Base-by-base conservation (phyloP, 2,329 filamentous ascomycete genomes). In the Falciphora oryzae region DNA sequence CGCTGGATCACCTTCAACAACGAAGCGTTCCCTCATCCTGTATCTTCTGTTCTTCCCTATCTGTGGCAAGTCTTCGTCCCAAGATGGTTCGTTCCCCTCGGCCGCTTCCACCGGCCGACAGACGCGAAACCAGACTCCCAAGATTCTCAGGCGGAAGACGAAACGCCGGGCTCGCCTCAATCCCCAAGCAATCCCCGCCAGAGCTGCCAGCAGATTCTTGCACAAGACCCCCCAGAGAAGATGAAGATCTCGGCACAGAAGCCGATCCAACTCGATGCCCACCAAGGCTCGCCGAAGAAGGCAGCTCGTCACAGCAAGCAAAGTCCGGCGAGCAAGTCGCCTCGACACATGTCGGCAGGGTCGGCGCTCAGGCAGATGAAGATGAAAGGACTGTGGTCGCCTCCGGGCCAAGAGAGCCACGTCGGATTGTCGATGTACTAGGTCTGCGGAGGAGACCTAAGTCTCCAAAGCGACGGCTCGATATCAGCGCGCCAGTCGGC, bases 401-500 rank as follows among this genome's bases (percentile, higher is more conserved):
- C 44, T 7, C 44, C n/a, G 44, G 18, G 2, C 44, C 44, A 22
- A 53, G 10, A 53, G 44, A 53, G 18, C 25, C 57, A 58, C 57
- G 57, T 58, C 25, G 57, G 18, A 28, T 63, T 27, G 57, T 31
- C n/a, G 28, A 59, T 29, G 25, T 63, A 25, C 27, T 63, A 59
- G 62, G 62, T 44, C 57, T 63, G 29, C 57, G 57, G 6, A 32
- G 22, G 31, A 60, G 31, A 25, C 29, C 13, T 29, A 60, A 60
- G 29, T 31, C 58, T 35, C 58, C 58, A 28, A 60, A 60, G 29
- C 29, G 31, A 3, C 58, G 28, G 18, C 28, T 53, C 8, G 35
- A 44, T 35, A 65, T 57, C 28, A 62, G 53, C 27, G 44, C 59
- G 35, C 59, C 64, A 14, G 58, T 62, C 32, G 59, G 64, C 16